Percentiles rank a stretch among this genome's conserved stretches.
phyloP scores from a whole-genome alignment of 805 yeast species.

The Wickerhamomyces chaumierensis region DNA sequence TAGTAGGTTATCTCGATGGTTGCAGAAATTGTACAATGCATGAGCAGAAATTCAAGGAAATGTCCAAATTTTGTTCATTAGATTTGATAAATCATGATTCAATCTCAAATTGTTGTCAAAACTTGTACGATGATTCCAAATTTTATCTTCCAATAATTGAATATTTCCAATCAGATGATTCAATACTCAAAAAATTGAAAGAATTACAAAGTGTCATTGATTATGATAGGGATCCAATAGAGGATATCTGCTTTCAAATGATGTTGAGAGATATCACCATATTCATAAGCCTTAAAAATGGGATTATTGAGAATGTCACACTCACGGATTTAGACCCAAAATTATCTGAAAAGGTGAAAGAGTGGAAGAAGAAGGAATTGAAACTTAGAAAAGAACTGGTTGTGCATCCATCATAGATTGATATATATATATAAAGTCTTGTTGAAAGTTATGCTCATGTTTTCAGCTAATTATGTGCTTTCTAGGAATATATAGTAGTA shows the following conservation, averaged over 20 bases:
- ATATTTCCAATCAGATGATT: conserved; percentile 14
- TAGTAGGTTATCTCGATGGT: conserved; percentile 22
- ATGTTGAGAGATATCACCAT: conserved; percentile 27
- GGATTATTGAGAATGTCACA: background rate
- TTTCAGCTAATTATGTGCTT: too few species aligned
- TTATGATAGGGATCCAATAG: conserved; percentile 8
- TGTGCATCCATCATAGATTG: too few species aligned
- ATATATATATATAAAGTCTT: background rate
- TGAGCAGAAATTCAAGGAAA: conserved; percentile 20
- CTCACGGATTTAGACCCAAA: conserved; percentile 47
- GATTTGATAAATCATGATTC: conserved; percentile 18
- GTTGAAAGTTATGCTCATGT: too few species aligned
- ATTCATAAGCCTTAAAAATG: conserved; percentile 17
- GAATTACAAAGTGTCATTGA: conserved; percentile 13
- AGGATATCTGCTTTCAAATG: conserved; percentile 21
- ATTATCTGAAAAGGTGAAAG: conserved; percentile 30
- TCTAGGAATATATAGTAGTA: too few species aligned
- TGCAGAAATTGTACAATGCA: conserved; percentile 52
- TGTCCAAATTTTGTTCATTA: conserved; percentile 34
- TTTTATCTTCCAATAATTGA: conserved; percentile 3
- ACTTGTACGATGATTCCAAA: background rate
- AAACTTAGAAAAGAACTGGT: conserved; percentile 5
- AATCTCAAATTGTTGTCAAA: background rate
- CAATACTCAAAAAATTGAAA: conserved; percentile 14
- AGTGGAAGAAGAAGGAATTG: conserved; percentile 36